Base-by-base conservation (phyloP, 1,284 basidiomycete genomes). In the Rhodofomes roseus region DNA sequence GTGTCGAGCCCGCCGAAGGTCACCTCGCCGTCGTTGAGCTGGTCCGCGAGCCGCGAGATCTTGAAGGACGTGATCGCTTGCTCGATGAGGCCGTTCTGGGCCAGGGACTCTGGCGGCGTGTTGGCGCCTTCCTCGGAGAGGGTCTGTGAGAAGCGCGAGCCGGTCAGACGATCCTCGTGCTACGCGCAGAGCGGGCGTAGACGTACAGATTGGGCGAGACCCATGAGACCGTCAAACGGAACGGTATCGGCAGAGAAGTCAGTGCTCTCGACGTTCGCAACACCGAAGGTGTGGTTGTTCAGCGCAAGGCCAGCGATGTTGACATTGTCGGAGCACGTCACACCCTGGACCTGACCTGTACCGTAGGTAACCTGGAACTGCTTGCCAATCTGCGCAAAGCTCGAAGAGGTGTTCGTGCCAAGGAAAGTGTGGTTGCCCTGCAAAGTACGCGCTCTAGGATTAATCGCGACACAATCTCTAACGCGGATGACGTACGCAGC, bases 141-240 rank as follows among this genome's bases (percentile, higher is more conserved):
- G 23, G 71, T 76, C 80, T 87, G 53, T 2, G 37, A 40, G 61
- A n/a, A 61, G 39, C 31, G 22, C 12, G 27, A 48, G 34, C 34
- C 25, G 25, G 46, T 55, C 2, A 23, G n/a, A 8, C 55, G 34
- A 36, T 7, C 7, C 12, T 36, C 34, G 34, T 12, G 12, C n/a
- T n/a, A n/a, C n/a, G 37, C 7, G 37, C 12, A 18, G 37, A 14
- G 37, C 16, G 37, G 16, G 16, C 43, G 23, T 34, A 16, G 22
- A 77, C 81, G 56, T 69, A 87, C 82, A 65, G 85, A 88, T 76
- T 83, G 83, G 51, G 91, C 90, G 65, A 94, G 79, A 61, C 93
- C 89, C 90, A 97, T 87, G 62, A 96, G 74, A 51, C 94, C 87
- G 71, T 95, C 93, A 65, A 93, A 93, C 0, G 85, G 79, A 36